Conservation (phyloP, 2,329 filamentous ascomycete species). For the Penicillium sp. region DNA sequence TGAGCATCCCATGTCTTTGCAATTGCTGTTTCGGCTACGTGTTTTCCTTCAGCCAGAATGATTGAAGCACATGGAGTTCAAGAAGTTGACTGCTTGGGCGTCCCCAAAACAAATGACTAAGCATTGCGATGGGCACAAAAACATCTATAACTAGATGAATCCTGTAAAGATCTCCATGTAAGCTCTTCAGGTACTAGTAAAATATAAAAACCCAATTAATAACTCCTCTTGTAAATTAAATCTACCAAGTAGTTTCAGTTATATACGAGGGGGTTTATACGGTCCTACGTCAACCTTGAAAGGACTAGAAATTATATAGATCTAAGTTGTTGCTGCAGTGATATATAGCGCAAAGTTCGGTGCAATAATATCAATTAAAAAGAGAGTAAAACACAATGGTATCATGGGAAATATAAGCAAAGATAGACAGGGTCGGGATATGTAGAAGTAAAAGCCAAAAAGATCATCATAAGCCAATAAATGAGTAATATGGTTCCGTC, state of each 20-base stretch:
- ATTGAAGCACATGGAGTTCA: background rate
- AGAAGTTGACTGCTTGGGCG: background rate
- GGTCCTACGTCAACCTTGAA: background rate
- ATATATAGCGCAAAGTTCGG: background rate
- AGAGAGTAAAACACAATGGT: slow-evolving; percentile 15
- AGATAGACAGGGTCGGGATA: background rate
- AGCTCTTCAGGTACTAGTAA: background rate
- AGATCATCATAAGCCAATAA: background rate
- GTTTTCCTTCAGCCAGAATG: background rate
- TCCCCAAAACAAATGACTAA: slow-evolving; percentile 8
- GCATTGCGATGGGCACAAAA: slow-evolving; percentile 1
- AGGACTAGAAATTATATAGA: background rate
- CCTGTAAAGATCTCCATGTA: background rate
- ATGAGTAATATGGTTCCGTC: background rate
- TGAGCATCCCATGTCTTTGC: background rate
- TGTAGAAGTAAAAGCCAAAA: background rate
- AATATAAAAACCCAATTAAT: background rate
- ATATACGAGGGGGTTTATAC: background rate
- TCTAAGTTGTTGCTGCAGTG: background rate
- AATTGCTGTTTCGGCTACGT: background rate
- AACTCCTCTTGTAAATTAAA: background rate
- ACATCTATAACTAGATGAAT: background rate
- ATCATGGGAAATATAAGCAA: slow-evolving; percentile 12
- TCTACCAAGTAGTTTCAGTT: background rate
- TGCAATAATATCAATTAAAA: background rate